Evolutionary conservation across 331 rosid genomes (phyloP), one percentile per base, ranked within the genome.

Genomic region (Malus hybrid): DNA sequence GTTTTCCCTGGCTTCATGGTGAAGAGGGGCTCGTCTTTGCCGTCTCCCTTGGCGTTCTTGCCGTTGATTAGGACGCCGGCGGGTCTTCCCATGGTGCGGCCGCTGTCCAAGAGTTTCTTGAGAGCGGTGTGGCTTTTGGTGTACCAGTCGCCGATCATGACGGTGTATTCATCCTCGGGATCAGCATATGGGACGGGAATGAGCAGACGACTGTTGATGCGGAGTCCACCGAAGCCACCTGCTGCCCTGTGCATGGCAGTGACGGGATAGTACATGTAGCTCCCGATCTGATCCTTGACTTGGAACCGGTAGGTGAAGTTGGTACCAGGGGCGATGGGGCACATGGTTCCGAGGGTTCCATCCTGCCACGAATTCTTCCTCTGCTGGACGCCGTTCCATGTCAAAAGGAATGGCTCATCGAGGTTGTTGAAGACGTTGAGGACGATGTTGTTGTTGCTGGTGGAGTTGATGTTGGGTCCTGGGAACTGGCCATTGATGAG

Each of bases 321-420:
- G 10, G 79, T 74, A 1, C 89, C 89, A 0, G 91, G 91, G 1
- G 24, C 76, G 15, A 89, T 87, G 14, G 93, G 93, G 81, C 93
- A 87, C 39, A 19, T 8, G 5, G 87, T 76, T n/a, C 93, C 93
- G 0, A 60, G 57, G 4, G 80, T 82, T 53, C 89, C 91, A 1
- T 89, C 89, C 56, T 85, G 89, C 93, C 93, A 89, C 1, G 91
- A 85, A 75, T 89, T 87, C 78, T 85, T 87, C 79, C 93, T 77
- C 4, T 87, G 87, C 67, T 89, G 93, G 63, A 89, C 3, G 6
- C 93, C 93, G 2, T 6, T 64, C 93, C 93, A 89, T 12, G 88
- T 82, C 61, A 87, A 58, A 4, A 87, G 89, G 66, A 89, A 71
- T 42, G 93, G 93, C 70, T 89, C 93, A 9, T 89, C 88, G 1